A percentile compares a stretch with the other conserved stretches of the same genome.
These are phyloP conservation scores for Neofusicoccum laricinum DNA, from an alignment of 2,329 filamentous ascomycete genomes.

Conservation along the genomic window DNA sequence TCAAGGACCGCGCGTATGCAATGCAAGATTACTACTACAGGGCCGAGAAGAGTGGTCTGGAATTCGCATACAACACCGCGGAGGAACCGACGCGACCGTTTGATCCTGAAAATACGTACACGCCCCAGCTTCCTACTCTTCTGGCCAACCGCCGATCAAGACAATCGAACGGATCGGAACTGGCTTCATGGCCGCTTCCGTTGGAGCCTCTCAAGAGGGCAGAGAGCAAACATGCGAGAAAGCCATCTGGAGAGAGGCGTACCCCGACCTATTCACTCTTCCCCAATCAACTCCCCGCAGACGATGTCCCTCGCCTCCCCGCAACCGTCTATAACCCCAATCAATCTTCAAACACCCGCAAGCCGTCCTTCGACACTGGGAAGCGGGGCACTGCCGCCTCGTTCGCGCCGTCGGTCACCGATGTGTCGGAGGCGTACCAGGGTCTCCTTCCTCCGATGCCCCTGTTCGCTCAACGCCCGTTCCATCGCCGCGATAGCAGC, in stretches of 20 bases:
- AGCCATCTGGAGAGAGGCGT: not conserved
- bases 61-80: conserved; percentile 31
- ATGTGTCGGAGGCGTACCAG: conserved; percentile 30
- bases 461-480: conserved; percentile 39
- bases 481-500: conserved; percentile 58
- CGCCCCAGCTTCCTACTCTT: not conserved
- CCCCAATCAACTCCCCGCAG: conserved; percentile 31
- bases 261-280: conserved; percentile 35
- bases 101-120: conserved; percentile 23
- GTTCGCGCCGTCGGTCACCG: conserved; percentile 28
- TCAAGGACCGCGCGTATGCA: conserved; percentile 27
- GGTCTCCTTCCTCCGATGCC: conserved; percentile 26
- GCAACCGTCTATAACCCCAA: conserved; percentile 33
- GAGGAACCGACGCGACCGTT: conserved; percentile 25
- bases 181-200: not conserved
- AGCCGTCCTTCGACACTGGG: conserved; percentile 18
- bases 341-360: conserved; percentile 10
- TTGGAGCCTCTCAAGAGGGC: not conserved
- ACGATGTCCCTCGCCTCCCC: conserved; percentile 38
- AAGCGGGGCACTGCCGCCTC: not conserved
- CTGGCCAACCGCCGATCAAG: not conserved
- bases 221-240: not conserved
- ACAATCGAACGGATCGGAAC: not conserved
- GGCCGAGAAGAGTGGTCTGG: conserved; percentile 35
- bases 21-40: conserved; percentile 26